Evolutionary conservation across 2,329 filamentous ascomycete genomes (phyloP), one percentile per base, ranked within the genome.

Genomic region (Curvularia sp.): DNA sequence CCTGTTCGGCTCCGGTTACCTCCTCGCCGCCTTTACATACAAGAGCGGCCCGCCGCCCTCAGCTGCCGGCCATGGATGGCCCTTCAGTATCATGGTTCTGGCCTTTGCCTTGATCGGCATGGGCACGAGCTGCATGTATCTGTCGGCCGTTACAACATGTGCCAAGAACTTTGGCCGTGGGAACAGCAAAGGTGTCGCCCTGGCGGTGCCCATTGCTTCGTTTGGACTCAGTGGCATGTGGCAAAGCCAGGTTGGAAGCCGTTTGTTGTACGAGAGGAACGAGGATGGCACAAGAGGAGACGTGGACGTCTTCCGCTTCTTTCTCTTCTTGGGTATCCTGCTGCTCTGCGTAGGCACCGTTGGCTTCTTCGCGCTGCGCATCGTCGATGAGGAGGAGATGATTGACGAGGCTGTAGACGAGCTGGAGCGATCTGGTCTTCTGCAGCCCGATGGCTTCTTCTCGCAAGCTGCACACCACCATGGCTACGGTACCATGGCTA

Each of bases 151-250:
- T n/a, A 94, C 94, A 6, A 96, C 94, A 0, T 97, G 93, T 73
- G 95, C 95, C 35, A 99, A 99, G 86, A 99, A 98, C 79, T 99
- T 98, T 79, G 93, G 93, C 49, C 88, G 90, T 60, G 92, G 93
- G 4, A 91, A 89, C 71, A 89, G 96, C 71, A 90, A 94, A 70
- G 95, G 95, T 0, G 80, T 99, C 50, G 94, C 96, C 60, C 83
- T 99, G 55, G 93, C 94, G 1, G 84, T 92, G 59, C 95, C 95
- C 1, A 97, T 98, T 75, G 92, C 95, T 0, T 89, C 91, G 6
- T 97, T 97, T 75, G 95, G 95, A 0, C 78, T 99, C 56, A 97
- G 93, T 72, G 93, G 93, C 48, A 94, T 99, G 90, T 96, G 95
- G 91, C 85, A 95, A 78, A 96, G 92, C 69, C 94, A 98, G 80